Evolutionary conservation across 805 yeast genomes (phyloP).

Genomic region (Nakazawaea ambrosiae): DNA sequence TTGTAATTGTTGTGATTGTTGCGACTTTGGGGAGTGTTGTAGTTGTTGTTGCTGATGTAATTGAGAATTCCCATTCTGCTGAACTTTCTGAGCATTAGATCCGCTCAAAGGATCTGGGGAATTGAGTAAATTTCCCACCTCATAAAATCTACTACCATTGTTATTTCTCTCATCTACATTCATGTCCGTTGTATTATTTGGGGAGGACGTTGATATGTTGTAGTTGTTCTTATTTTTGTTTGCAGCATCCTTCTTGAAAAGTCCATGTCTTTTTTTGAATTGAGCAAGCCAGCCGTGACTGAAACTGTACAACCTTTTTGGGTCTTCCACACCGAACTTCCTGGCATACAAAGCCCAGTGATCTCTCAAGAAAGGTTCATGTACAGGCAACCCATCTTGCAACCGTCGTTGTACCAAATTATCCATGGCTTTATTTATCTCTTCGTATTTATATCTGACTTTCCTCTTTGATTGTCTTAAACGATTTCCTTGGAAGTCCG

Average conservation of each 20-base stretch:
- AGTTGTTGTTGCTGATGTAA: not conserved
- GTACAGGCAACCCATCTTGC: constrained; percentile 37
- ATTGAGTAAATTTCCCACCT: constrained; percentile 9
- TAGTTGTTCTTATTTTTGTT: too few species aligned
- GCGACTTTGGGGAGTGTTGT: not conserved
- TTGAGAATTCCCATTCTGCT: not conserved
- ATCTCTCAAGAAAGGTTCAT: constrained; percentile 48
- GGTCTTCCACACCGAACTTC: constrained; percentile 51
- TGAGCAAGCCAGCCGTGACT: constrained; percentile 61
- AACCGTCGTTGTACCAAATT: constrained; percentile 38
- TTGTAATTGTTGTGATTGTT: not conserved
- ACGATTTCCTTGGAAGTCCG: constrained; percentile 16
- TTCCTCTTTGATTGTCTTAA: constrained; percentile 32
- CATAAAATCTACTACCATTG: constrained; percentile 9
- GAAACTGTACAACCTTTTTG: constrained; percentile 46
- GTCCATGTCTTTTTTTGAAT: constrained; percentile 52
- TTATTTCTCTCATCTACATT: constrained; percentile 14
- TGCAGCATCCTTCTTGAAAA: constrained; percentile 22
- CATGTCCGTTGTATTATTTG: too few species aligned
- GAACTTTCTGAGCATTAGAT: not conserved
- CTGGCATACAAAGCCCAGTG: constrained; percentile 52
- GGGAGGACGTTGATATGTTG: not conserved
- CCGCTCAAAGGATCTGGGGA: constrained; percentile 3
- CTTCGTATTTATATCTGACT: constrained; percentile 46
- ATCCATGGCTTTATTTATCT: constrained; percentile 56